phyloP scores from a whole-genome alignment of 2,329 filamentous ascomycete genomes.

The Alternaria novae-zelandiae region DNA sequence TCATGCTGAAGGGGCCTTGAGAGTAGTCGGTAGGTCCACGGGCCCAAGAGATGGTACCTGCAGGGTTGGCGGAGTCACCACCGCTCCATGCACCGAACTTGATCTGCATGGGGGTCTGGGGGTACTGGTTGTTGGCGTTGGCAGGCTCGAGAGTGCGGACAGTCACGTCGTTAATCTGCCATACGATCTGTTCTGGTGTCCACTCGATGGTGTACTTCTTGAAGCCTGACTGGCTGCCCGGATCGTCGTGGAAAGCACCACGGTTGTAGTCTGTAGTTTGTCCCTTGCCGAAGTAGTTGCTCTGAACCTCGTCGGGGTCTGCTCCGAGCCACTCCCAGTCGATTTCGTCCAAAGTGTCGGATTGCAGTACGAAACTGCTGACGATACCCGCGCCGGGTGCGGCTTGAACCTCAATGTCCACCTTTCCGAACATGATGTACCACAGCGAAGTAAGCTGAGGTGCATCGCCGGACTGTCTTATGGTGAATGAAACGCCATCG shows the following conservation, averaged over 20 bases:
- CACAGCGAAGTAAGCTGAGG: conserved; percentile 88
- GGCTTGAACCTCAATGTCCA: conserved; percentile 83
- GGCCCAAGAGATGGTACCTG: conserved; percentile 90
- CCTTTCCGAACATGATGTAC: conserved; percentile 99
- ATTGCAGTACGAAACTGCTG: conserved; percentile 88
- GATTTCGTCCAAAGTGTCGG: conserved; percentile 92
- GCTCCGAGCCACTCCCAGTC: conserved; percentile 96
- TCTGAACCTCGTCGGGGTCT: conserved; percentile 79
- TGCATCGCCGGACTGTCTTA: conserved; percentile 77
- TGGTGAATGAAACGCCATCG: conserved; percentile 82
- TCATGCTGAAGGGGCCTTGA: conserved; percentile 84
- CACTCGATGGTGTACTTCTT: conserved; percentile 92
- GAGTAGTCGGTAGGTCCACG: conserved; percentile 84
- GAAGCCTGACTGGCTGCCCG: conserved; percentile 74
- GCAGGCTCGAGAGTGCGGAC: conserved; percentile 76
- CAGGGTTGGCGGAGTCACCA: conserved; percentile 78
- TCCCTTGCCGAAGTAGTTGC: conserved; percentile 86
- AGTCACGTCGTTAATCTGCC: conserved; percentile 79
- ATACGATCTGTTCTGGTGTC: conserved; percentile 83
- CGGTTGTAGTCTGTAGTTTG: conserved; percentile 85
- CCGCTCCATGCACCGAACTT: conserved; percentile 93
- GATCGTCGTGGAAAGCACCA: conserved; percentile 75
- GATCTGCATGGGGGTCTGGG: conserved; percentile 93
- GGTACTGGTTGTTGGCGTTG: conserved; percentile 80
- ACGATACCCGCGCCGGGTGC: conserved; percentile 92